A percentile compares a stretch with the other conserved stretches of the same genome.
These are phyloP conservation scores for Penicillium sp. DNA, from an alignment of 2,329 filamentous ascomycete genomes.

Conservation along the genomic window DNA sequence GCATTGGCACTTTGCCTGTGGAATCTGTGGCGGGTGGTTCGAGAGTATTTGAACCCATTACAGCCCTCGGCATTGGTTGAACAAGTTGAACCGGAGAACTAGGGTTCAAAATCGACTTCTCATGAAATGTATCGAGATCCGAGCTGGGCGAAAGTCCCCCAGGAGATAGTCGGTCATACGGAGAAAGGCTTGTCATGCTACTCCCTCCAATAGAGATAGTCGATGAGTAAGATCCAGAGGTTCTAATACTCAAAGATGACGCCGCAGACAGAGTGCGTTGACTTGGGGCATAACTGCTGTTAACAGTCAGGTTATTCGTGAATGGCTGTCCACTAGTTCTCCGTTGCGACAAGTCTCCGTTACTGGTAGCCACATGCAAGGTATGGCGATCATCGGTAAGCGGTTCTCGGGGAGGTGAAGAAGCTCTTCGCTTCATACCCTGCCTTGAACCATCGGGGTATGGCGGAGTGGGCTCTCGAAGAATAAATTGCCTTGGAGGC, in stretches of 20 bases:
- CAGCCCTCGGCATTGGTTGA: slow-evolving; percentile 37
- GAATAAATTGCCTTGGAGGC: slow-evolving; percentile 36
- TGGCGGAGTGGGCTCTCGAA: slow-evolving; percentile 41
- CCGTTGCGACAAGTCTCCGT: slow-evolving; percentile 56
- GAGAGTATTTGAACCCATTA: slow-evolving; percentile 36
- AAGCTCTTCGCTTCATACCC: slow-evolving; percentile 65
- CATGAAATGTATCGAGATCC: slow-evolving; percentile 55
- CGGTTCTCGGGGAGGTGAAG: slow-evolving; percentile 61
- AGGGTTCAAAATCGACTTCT: slow-evolving; percentile 51
- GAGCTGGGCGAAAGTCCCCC: slow-evolving; percentile 59
- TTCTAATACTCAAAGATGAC: slow-evolving; percentile 61
- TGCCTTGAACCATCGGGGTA: slow-evolving; percentile 45
- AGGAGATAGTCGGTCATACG: slow-evolving; percentile 62
- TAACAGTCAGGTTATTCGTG: slow-evolving; percentile 55
- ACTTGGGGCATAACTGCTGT: slow-evolving; percentile 55
- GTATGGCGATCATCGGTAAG: slow-evolving; percentile 35
- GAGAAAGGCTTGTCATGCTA: slow-evolving; percentile 65
- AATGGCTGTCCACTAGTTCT: slow-evolving; percentile 56
- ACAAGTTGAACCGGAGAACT: slow-evolving; percentile 47
- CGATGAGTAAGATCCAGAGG: slow-evolving; percentile 61
- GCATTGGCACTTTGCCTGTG: slow-evolving; percentile 51
- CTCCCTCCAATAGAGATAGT: slow-evolving; percentile 61
- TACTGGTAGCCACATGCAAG: slow-evolving; percentile 39
- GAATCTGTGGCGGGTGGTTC: slow-evolving; percentile 42
- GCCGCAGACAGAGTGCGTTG: slow-evolving; percentile 66